A percentile compares a stretch with the other conserved stretches of the same genome.
phyloP scores from a whole-genome alignment of 441 rosid species.

The Manihot esculenta region DNA sequence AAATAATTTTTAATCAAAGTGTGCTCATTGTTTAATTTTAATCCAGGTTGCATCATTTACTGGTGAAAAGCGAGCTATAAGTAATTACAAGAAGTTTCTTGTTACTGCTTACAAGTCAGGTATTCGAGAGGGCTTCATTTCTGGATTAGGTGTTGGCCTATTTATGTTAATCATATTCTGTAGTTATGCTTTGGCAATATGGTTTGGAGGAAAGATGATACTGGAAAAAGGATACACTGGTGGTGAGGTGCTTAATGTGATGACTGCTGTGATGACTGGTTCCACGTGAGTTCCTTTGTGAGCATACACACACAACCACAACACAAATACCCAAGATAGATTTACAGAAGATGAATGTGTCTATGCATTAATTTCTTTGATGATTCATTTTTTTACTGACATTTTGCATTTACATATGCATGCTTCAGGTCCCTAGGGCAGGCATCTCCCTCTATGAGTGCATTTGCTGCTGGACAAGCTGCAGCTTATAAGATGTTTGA shows the following conservation, averaged over 20 bases:
- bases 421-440: slow-evolving; percentile 69
- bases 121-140: background rate
- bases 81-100: slow-evolving; percentile 54
- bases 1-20: background rate
- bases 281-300: slow-evolving; percentile 51
- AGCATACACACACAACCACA: background rate
- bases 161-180: slow-evolving; percentile 39
- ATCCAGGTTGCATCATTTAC: slow-evolving; percentile 80
- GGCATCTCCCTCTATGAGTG: slow-evolving; percentile 62
- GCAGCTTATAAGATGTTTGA: slow-evolving; percentile 88
- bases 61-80: slow-evolving; percentile 64
- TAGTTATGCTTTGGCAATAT: slow-evolving; percentile 63
- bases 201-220: slow-evolving; percentile 79
- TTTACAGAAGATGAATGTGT: background rate
- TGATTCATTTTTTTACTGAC: background rate
- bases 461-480: slow-evolving; percentile 80
- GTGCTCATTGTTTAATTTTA: background rate
- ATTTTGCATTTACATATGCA: background rate
- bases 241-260: slow-evolving; percentile 61
- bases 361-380: background rate
- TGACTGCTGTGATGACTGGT: slow-evolving; percentile 63
- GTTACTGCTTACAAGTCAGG: slow-evolving; percentile 22
- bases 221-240: slow-evolving; percentile 63
- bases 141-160: slow-evolving; percentile 21
- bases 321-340: no score